A percentile compares a stretch with the other conserved stretches of the same genome.
Conservation (phyloP, 257 asterid species). For the Solanum pennellii region DNA sequence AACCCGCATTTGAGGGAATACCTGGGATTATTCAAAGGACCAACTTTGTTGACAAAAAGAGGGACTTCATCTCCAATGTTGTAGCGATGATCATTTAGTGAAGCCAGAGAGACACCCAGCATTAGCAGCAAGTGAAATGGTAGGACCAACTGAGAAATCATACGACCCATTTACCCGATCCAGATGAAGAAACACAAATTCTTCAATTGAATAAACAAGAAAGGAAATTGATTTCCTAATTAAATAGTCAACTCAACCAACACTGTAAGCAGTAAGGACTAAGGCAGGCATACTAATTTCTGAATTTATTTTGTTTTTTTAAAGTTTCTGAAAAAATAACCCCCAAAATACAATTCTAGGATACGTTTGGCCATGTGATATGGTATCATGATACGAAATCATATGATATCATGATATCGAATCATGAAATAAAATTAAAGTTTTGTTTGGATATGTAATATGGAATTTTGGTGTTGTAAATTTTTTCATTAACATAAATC, state of each 20-base stretch:
- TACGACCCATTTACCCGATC: not conserved
- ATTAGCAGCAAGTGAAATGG: conserved; percentile 13
- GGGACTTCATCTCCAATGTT: conserved; percentile 67
- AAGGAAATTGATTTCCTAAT: not conserved
- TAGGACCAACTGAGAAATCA: not conserved
- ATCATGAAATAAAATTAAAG: too few species aligned
- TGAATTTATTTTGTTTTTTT: not conserved
- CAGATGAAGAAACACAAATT: not conserved
- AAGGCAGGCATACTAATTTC: not conserved
- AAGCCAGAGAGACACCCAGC: not conserved
- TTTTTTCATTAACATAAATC: too few species aligned
- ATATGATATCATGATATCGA: too few species aligned
- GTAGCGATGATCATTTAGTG: conserved; percentile 30
- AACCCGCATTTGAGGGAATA: conserved; percentile 1
- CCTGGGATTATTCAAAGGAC: conserved; percentile 91
- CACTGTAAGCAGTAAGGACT: not conserved
- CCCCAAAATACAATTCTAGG: not conserved
- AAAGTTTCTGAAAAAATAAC: not conserved
- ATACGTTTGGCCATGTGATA: too few species aligned
- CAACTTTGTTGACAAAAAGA: conserved; percentile 65
- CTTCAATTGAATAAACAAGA: not conserved
- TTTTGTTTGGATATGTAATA: too few species aligned
- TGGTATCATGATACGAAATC: too few species aligned
- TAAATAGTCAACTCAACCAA: not conserved
- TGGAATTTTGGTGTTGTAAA: too few species aligned